These are phyloP conservation scores for Trichoderma guizhouense DNA, from an alignment of 2,329 filamentous ascomycete genomes.

Conservation along the genomic window DNA sequence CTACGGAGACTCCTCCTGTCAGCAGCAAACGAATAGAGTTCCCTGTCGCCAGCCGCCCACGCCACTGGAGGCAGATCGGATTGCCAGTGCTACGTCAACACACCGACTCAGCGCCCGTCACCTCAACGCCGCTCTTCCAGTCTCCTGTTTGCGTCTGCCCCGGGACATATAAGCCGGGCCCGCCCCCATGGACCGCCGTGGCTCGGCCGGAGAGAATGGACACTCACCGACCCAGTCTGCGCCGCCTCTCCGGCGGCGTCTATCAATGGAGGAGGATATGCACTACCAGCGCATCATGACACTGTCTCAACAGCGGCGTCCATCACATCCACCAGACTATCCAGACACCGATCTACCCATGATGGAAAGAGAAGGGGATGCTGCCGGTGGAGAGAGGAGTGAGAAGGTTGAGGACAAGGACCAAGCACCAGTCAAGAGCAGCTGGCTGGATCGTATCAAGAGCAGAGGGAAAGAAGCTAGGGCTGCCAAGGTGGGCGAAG, in stretches of 20 bases:
- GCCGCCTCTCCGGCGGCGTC: constrained; percentile 42
- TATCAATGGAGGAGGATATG: constrained; percentile 55
- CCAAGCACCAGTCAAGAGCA: background rate
- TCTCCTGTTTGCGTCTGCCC: constrained; percentile 14
- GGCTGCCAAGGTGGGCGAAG: background rate
- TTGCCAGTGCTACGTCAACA: constrained; percentile 13
- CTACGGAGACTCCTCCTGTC: constrained; percentile 32
- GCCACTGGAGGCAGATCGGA: constrained; percentile 12
- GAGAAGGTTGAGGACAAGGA: background rate
- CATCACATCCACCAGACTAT: constrained; percentile 48
- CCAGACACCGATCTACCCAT: constrained; percentile 25
- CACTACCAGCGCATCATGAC: constrained; percentile 53
- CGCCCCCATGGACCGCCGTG: constrained; percentile 35
- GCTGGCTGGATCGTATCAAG: constrained; percentile 14
- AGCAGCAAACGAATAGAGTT: constrained; percentile 19
- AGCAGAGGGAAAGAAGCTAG: constrained; percentile 15
- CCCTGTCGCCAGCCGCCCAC: constrained; percentile 11
- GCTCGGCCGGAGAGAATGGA: constrained; percentile 33
- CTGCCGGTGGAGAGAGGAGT: constrained; percentile 19
- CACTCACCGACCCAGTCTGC: constrained; percentile 29
- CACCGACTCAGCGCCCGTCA: background rate
- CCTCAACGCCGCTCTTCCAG: constrained; percentile 3
- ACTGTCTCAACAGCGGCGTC: constrained; percentile 36
- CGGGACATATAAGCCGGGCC: constrained; percentile 22
- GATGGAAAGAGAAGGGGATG: constrained; percentile 25